These are phyloP conservation scores for Sugiyamaella japonica DNA, from an alignment of 1,139 yeast genomes.

Conservation along the genomic window DNA sequence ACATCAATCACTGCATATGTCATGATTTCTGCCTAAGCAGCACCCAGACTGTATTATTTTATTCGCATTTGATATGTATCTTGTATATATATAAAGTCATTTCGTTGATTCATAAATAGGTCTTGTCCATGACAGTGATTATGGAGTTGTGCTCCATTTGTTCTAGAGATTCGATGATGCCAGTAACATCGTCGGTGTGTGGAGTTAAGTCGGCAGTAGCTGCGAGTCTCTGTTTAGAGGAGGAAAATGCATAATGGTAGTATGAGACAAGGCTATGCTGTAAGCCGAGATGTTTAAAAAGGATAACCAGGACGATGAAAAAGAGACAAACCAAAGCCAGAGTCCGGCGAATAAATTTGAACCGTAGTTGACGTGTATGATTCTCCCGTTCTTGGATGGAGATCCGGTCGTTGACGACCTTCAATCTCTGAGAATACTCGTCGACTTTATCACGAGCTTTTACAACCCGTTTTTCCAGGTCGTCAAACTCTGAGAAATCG, in stretches of 20 bases:
- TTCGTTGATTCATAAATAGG: background rate
- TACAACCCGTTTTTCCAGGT: slow-evolving; percentile 28
- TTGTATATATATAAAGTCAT: slow-evolving; percentile 9
- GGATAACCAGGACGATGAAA: slow-evolving; percentile 13
- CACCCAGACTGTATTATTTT: background rate
- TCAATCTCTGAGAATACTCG: slow-evolving; percentile 30
- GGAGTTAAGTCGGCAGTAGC: background rate
- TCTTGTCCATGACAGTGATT: background rate
- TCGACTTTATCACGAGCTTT: slow-evolving; percentile 29
- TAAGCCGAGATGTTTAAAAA: slow-evolving; percentile 3
- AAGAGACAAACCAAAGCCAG: slow-evolving; percentile 12
- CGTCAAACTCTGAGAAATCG: slow-evolving; percentile 28
- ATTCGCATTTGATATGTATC: background rate
- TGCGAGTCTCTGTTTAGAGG: background rate
- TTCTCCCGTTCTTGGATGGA: slow-evolving; percentile 30
- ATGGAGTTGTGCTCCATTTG: slow-evolving; percentile 2
- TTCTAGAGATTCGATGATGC: slow-evolving; percentile 1
- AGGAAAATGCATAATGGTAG: slow-evolving; percentile 1
- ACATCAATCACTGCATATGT: slow-evolving; percentile 43
- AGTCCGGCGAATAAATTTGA: slow-evolving; percentile 25
- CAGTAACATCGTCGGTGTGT: background rate
- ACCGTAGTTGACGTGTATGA: slow-evolving; percentile 34
- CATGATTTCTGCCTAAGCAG: slow-evolving; percentile 32
- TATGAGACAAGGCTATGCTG: background rate
- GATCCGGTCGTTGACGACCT: slow-evolving; percentile 27